phyloP scores from a whole-genome alignment of 129 eudicot species.

The Flaveria linearis region DNA sequence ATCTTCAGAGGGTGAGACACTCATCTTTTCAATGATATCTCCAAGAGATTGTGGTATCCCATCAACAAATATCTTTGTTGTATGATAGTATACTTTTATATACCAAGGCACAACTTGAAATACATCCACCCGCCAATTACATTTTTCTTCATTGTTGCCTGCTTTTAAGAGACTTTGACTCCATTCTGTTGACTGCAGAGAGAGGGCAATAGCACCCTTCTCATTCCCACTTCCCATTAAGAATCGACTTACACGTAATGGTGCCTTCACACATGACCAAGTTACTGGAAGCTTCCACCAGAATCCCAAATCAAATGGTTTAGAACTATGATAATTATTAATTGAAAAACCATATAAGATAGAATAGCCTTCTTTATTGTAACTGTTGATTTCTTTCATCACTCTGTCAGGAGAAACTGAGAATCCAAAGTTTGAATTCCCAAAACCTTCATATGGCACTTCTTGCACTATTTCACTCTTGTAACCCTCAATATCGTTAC shows the following conservation, averaged over 20 bases:
- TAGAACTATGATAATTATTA: constrained; percentile 43
- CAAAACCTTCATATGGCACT: constrained; percentile 30
- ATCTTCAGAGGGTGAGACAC: constrained; percentile 93
- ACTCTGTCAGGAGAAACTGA: constrained; percentile 62
- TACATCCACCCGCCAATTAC: constrained; percentile 58
- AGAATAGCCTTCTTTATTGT: constrained; percentile 45
- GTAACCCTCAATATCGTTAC: constrained; percentile 33
- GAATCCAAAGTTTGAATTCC: constrained; percentile 52
- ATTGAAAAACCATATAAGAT: constrained; percentile 58
- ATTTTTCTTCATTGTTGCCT: constrained; percentile 37
- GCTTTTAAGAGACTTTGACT: constrained; percentile 34
- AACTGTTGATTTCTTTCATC: constrained; percentile 52
- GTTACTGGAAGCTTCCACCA: constrained; percentile 75
- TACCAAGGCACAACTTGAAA: constrained; percentile 99
- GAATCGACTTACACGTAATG: constrained; percentile 74
- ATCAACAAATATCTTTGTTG: constrained; percentile 63
- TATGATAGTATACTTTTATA: constrained; percentile 90
- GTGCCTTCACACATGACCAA: constrained; percentile 84
- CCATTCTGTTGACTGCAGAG: constrained; percentile 59
- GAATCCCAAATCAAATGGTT: constrained; percentile 71
- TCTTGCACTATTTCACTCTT: constrained; percentile 6
- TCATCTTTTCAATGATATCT: constrained; percentile 55
- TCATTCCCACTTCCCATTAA: constrained; percentile 96
- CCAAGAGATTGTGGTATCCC: constrained; percentile 48
- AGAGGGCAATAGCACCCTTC: constrained; percentile 87